Percentiles rank a stretch among this genome's conserved stretches.
Conservation (phyloP, 176 grass and related monocot species). For the Zizania latifolia region DNA sequence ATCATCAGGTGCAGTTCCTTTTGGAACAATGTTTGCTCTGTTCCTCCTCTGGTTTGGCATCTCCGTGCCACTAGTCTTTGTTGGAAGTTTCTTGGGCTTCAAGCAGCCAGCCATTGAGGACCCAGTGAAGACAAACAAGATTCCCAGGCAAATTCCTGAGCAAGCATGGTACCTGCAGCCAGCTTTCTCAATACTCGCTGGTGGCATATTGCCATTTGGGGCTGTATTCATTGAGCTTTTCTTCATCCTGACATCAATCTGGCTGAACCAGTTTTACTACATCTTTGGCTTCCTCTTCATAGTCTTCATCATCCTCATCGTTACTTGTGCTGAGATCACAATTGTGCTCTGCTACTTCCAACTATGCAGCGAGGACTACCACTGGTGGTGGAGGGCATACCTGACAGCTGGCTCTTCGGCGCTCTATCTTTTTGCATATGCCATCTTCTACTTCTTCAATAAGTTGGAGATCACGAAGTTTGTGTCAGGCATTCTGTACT, state of each 20-base stretch:
- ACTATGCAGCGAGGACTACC: conserved; percentile 72
- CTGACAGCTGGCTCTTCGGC: conserved; percentile 64
- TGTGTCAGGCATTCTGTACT: conserved; percentile 71
- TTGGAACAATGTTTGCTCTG: conserved; percentile 77
- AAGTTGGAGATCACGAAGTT: conserved; percentile 78
- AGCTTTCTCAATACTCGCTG: conserved; percentile 60
- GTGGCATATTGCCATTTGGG: conserved; percentile 68
- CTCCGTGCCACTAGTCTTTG: conserved; percentile 69
- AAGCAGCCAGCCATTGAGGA: conserved; percentile 71
- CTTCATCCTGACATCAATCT: conserved; percentile 77
- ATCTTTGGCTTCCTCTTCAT: conserved; percentile 79
- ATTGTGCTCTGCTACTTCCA: conserved; percentile 87
- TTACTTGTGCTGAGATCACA: conserved; percentile 69
- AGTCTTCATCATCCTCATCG: conserved; percentile 63
- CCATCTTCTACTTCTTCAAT: conserved; percentile 74
- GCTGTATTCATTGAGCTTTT: conserved; percentile 82
- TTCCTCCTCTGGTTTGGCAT: conserved; percentile 75
- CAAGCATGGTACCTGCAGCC: conserved; percentile 74
- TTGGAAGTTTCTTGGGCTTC: conserved; percentile 74
- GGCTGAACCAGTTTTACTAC: conserved; percentile 80
- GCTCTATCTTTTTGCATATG: conserved; percentile 66
- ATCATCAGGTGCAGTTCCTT: conserved; percentile 76
- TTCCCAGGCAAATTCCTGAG: conserved; percentile 71
- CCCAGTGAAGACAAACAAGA: conserved; percentile 75
- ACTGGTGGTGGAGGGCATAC: conserved; percentile 84